Percentiles rank a stretch among this genome's conserved stretches.
phyloP scores from a whole-genome alignment of 1,284 basidiomycete species.

The Takashimella koratensis region DNA sequence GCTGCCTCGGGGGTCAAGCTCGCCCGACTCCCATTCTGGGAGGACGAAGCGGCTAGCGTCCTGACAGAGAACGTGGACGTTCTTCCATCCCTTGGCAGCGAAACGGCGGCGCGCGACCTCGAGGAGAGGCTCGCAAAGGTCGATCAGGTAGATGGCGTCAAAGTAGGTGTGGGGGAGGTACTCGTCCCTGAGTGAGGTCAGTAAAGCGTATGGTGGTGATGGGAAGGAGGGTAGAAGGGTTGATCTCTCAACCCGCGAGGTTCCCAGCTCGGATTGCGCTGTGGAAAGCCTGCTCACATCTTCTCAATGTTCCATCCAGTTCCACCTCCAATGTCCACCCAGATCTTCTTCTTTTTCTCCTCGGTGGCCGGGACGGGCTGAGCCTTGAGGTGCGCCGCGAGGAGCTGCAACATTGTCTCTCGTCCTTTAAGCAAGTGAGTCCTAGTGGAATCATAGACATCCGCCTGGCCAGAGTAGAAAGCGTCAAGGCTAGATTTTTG shows the following conservation, averaged over 20 bases:
- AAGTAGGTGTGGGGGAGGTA: constrained; percentile 63
- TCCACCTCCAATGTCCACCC: constrained; percentile 80
- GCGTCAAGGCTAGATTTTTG: constrained; percentile 48
- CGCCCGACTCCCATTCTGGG: constrained; percentile 58
- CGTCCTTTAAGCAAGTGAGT: constrained; percentile 62
- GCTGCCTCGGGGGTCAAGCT: constrained; percentile 56
- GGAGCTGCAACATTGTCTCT: constrained; percentile 65
- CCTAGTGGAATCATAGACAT: constrained; percentile 66
- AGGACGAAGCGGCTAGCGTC: constrained; percentile 69
- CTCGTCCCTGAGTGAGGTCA: constrained; percentile 57
- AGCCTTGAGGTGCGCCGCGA: constrained; percentile 63
- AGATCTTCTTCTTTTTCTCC: constrained; percentile 52
- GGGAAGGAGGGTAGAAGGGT: background rate
- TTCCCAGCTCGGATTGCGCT: too few species aligned
- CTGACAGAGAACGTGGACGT: constrained; percentile 69
- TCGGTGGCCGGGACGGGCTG: constrained; percentile 33
- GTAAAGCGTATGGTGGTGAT: background rate
- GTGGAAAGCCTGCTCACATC: constrained; percentile 53
- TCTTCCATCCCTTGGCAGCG: constrained; percentile 65
- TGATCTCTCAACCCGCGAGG: too few species aligned
- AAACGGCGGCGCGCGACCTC: constrained; percentile 69
- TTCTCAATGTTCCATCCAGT: constrained; percentile 80
- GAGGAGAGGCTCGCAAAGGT: constrained; percentile 70
- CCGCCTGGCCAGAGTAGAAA: constrained; percentile 68
- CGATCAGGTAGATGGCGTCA: constrained; percentile 69